Conservation (phyloP, 2,329 filamentous ascomycete species). For the Aspergillus ustus region DNA sequence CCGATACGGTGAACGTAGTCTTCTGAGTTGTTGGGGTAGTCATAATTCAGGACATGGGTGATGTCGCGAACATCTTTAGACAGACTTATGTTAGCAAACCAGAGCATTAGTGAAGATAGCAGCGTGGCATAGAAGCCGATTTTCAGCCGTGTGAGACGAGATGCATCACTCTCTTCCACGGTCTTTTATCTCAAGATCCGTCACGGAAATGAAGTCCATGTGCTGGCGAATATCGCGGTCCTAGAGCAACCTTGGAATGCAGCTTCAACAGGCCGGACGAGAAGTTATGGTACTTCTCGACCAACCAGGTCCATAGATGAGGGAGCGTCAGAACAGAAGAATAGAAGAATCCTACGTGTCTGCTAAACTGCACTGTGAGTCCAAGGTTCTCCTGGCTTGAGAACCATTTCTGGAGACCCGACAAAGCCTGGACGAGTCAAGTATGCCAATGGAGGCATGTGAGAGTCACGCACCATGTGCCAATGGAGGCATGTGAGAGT, state of each 20-base stretch:
- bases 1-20: constrained; percentile 73
- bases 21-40: constrained; percentile 92
- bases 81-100: constrained; percentile 73
- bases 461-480: constrained; percentile 83
- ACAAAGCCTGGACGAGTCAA: constrained; percentile 89
- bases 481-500: constrained; percentile 84
- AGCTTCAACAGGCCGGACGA: constrained; percentile 69
- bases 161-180: constrained; percentile 64
- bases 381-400: constrained; percentile 84
- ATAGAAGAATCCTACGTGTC: constrained; percentile 62
- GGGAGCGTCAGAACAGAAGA: constrained; percentile 66
- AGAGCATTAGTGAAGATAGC: constrained; percentile 55
- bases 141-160: constrained; percentile 64
- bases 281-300: constrained; percentile 77
- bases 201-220: constrained; percentile 54
- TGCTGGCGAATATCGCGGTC: constrained; percentile 64
- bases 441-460: constrained; percentile 79
- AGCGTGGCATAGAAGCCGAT: constrained; percentile 55
- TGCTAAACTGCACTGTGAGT: constrained; percentile 72
- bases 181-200: constrained; percentile 47
- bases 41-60: constrained; percentile 99
- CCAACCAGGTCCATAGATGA: constrained; percentile 62
- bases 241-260: constrained; percentile 71
- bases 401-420: constrained; percentile 76
- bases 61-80: constrained; percentile 99